Evolutionary conservation across 75 land plant species (phyloP), one percentile per base, ranked within the genome.

Genomic region (Cupressus sempervirens): DNA sequence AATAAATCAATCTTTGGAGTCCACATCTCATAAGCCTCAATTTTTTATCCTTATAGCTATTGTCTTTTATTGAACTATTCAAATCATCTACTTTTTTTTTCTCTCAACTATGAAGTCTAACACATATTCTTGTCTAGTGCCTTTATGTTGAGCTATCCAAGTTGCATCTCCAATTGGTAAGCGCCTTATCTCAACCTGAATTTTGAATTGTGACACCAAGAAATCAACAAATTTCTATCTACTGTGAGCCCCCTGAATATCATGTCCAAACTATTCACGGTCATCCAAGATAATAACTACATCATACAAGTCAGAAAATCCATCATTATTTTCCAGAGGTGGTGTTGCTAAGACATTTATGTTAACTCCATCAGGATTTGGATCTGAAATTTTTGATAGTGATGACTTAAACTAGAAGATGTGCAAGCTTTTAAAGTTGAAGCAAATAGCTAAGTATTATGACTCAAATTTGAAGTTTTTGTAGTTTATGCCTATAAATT

Each of bases 281-380:
- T 93, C 88, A 87, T 97, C 99, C 88, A 97, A 89, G 84, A 97
- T 91, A 56, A 97, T 87, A 80, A 97, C 83, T 68, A 97, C 94
- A 83, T 91, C 91, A 88, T 96, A 97, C 18, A 53, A 74, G 81
- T 97, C 95, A 54, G 88, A 86, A 86, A 97, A 97, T 82, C 80
- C 92, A 84, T 96, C 93, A 58, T 95, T 92, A 82, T 76, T 68
- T 10, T 77, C 84, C 68, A 89, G 54, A 82, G 98, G 99, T n/a
- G 99, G 99, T 84, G 93, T 73, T 53, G 87, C 84, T 29, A 93
- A 83, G 65, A 45, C 13, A 85, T 87, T 82, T 54, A 20, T 16
- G 58, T 75, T 84, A 13, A 74, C 41, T 80, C 82, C 70, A n/a
- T 46, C 16, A 32, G 48, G 45, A 80, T 16, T 67, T 40, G 11